These are phyloP conservation scores for Sequoiadendron giganteum DNA, from an alignment of 75 land plant species.

Conservation along the genomic window DNA sequence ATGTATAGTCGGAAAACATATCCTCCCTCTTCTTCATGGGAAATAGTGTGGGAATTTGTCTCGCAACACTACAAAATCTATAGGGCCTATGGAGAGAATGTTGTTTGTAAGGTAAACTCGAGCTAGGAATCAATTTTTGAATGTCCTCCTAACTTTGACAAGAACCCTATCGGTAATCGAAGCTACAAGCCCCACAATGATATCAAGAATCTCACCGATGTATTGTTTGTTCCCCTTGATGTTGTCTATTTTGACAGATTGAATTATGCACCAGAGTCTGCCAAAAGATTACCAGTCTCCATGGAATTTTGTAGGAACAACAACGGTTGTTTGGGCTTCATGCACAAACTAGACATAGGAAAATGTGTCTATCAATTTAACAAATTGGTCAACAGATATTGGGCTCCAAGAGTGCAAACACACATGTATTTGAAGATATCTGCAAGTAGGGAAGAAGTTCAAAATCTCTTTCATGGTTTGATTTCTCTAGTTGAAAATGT, in stretches of 20 bases:
- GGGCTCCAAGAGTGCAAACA: slow-evolving; percentile 45
- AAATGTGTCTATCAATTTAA: slow-evolving; percentile 20
- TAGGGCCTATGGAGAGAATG: slow-evolving; percentile 34
- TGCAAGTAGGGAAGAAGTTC: neutral
- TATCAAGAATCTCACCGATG: neutral
- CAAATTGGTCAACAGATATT: slow-evolving; percentile 27
- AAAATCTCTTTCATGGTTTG: slow-evolving; percentile 36
- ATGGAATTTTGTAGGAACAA: slow-evolving; percentile 13
- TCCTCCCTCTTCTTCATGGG: slow-evolving; percentile 14
- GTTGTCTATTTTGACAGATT: slow-evolving; percentile 30
- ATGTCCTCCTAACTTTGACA: slow-evolving; percentile 36
- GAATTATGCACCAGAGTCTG: neutral
- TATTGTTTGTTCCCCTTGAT: slow-evolving; percentile 16
- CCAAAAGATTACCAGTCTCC: slow-evolving; percentile 16
- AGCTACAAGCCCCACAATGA: neutral
- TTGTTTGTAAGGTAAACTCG: slow-evolving; percentile 13
- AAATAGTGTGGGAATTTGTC: slow-evolving; percentile 30
- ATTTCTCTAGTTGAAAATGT: slow-evolving; percentile 18
- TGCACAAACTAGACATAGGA: slow-evolving; percentile 17
- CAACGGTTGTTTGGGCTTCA: slow-evolving; percentile 31
- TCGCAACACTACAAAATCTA: slow-evolving; percentile 28
- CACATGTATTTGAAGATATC: slow-evolving; percentile 29
- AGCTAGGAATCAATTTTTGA: slow-evolving; percentile 7
- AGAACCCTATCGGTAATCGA: neutral
- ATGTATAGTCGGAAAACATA: slow-evolving; percentile 35